phyloP scores from a whole-genome alignment of 139 green algal genomes.

The Chlorella ohadii region DNA sequence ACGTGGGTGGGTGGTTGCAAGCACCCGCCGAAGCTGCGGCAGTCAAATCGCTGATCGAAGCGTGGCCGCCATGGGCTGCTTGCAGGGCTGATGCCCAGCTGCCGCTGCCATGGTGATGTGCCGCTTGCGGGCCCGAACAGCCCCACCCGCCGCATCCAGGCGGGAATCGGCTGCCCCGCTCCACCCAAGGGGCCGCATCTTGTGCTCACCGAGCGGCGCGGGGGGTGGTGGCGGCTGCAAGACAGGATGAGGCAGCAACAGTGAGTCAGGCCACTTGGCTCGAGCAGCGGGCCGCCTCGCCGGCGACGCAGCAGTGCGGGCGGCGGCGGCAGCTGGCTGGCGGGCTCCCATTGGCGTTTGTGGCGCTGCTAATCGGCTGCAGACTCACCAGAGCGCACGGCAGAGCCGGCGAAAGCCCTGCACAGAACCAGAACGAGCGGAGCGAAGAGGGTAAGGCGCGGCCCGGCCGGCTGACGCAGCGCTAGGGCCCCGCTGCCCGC shows the following conservation, averaged over 20 bases:
- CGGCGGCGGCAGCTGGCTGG: not conserved
- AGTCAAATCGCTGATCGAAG: too few species aligned
- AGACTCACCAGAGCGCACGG: conserved; percentile 31
- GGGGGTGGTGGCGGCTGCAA: conserved; percentile 22
- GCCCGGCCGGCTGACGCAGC: too few species aligned
- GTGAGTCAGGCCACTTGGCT: not conserved
- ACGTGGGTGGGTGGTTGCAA: too few species aligned
- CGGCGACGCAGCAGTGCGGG: not conserved
- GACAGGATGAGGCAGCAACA: not conserved
- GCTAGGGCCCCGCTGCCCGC: too few species aligned
- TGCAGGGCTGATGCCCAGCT: not conserved
- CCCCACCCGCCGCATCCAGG: not conserved
- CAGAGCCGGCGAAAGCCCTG: conserved; percentile 29
- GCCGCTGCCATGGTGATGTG: not conserved
- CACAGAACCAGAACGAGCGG: not conserved
- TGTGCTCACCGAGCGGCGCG: conserved; percentile 20
- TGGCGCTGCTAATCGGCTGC: not conserved
- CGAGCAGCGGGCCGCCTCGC: not conserved
- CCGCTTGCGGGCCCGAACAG: not conserved
- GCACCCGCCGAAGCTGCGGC: too few species aligned
- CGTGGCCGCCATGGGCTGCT: too few species aligned
- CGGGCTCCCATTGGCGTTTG: not conserved
- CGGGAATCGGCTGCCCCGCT: not conserved
- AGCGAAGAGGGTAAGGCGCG: too few species aligned
- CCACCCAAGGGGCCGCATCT: not conserved